Evolutionary conservation across 441 rosid genomes (phyloP), one percentile per base, ranked within the genome.

Genomic region (Populus hybrid): DNA sequence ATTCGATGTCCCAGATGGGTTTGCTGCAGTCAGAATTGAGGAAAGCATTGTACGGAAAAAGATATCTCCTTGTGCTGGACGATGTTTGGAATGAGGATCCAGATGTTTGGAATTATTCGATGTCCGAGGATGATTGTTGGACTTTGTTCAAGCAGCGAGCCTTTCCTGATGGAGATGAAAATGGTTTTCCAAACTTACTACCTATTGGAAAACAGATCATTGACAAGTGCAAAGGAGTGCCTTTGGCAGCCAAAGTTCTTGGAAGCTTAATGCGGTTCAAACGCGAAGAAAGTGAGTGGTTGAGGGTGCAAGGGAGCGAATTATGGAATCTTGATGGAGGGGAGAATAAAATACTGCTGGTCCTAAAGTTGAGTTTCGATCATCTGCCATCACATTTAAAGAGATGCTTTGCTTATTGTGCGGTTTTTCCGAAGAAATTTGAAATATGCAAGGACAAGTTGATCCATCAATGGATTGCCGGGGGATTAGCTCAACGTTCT

Each of bases 121-220:
- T 84, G 5, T 21, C n/a, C n/a, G 67, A 79, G 11, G 79, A 81
- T 61, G 82, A 77, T 79, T 79, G 79, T 11, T 70, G 80, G 82
- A 30, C 72, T 5, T 69, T 81, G 73, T 81, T 81, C 77, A 74
- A 59, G 77, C 73, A 67, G 30, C 64, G 76, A 32, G 84, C 81
- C 5, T 84, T 84, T 84, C 8, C 6, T 1, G 46, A 6, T n/a
- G 67, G 42, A 7, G 3, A 20, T 11, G 81, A 46, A 12, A 73
- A 73, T 20, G 73, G 61, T 8, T n/a, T 70, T 34, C 24, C 38
- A 40, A 46, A 59, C 23, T 26, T 36, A 4, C 0, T 35, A 38
- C 50, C 57, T 12, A 5, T 69, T 36, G 57, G 73, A 38, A 69
- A 18, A 11, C 28, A 35, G 21, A 69, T 69, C 21, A 14, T 69